Base-by-base conservation (phyloP, 768 basidiomycete species). In the Mycena pura region DNA sequence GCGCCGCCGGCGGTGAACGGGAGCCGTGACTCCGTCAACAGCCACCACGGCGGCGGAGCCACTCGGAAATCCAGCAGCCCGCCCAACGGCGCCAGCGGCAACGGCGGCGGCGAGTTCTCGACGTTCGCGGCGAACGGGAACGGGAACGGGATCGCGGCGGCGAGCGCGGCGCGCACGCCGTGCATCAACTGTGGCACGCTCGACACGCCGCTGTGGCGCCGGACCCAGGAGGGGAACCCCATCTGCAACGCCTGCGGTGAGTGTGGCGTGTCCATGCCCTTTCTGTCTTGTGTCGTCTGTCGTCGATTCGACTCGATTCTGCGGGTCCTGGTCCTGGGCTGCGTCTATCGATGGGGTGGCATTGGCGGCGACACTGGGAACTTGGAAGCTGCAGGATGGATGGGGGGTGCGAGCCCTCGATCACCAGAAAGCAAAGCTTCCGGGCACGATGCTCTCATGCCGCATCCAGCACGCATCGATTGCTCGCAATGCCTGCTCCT, bases 211-310 rank as follows among this genome's bases (percentile, higher is more conserved):
- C 84, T 94, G 25, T 95, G 93, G 93, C 80, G 92, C 68, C 84
- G 92, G 67, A 92, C 92, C 72, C 78, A 82, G 41, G 86, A 91
- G 68, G 93, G 93, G 58, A 92, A 90, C 74, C 84, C 88, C 47
- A 85, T 95, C 71, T 95, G 93, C 80, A 95, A 95, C 74, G 90
- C 91, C 50, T 95, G 93, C 75, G 93, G 93, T 94, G 73, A 84
- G 92, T 84, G n/a, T n/a, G n/a, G n/a, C n/a, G n/a, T n/a, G 72
- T 70, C 68, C 70, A 74, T 75, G 68, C 62, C 69, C 68, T 71
- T 54, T 69, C 66, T 62, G 66, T 68, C 61, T 70, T 60, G 64
- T 67, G 70, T 70, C 73, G 70, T 71, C 9, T 28, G 68, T 52
- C 22, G n/a, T 13, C 13, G n/a, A 14, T 25, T 13, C 13, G n/a